A percentile compares a stretch with the other conserved stretches of the same genome.
phyloP scores from a whole-genome alignment of 2,329 filamentous ascomycete genomes.

The Endoconidiophora laricicola region DNA sequence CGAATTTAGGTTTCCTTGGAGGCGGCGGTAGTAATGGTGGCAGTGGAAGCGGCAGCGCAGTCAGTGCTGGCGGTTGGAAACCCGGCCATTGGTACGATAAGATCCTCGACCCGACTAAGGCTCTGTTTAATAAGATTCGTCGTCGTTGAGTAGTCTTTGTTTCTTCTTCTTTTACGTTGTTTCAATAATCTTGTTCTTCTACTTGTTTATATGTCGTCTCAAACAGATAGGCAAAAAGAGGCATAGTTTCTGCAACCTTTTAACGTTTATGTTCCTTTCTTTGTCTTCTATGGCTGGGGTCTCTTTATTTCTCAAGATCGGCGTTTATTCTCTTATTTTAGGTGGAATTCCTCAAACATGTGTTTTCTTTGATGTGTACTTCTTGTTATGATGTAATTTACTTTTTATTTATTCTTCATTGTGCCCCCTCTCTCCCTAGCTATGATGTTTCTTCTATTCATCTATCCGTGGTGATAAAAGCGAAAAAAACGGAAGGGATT shows the following conservation, averaged over 20 bases:
- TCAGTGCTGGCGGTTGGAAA: slow-evolving; percentile 11
- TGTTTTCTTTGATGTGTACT: neutral
- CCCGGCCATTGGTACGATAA: slow-evolving; percentile 10
- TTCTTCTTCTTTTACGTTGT: neutral
- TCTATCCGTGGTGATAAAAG: too few species aligned
- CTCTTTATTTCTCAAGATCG: slow-evolving; percentile 8
- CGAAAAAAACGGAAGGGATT: too few species aligned
- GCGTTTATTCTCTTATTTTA: slow-evolving; percentile 10
- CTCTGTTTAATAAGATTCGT: slow-evolving; percentile 7
- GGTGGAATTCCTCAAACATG: neutral
- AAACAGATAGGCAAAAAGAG: neutral
- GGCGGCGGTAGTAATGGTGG: neutral
- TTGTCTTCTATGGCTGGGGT: neutral
- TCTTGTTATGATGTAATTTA: neutral
- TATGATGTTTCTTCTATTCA: neutral
- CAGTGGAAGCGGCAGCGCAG: neutral
- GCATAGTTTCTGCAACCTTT: neutral
- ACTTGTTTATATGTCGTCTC: neutral
- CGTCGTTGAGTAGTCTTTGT: neutral
- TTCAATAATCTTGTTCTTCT: neutral
- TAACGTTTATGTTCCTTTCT: too few species aligned
- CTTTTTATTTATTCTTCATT: neutral
- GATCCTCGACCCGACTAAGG: slow-evolving; percentile 11
- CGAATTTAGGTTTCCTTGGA: slow-evolving; percentile 15
- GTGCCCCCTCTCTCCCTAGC: neutral